These are phyloP conservation scores for Pseudopyrenochaeta lycopersici DNA, from an alignment of 2,329 filamentous ascomycete species.

Conservation along the genomic window DNA sequence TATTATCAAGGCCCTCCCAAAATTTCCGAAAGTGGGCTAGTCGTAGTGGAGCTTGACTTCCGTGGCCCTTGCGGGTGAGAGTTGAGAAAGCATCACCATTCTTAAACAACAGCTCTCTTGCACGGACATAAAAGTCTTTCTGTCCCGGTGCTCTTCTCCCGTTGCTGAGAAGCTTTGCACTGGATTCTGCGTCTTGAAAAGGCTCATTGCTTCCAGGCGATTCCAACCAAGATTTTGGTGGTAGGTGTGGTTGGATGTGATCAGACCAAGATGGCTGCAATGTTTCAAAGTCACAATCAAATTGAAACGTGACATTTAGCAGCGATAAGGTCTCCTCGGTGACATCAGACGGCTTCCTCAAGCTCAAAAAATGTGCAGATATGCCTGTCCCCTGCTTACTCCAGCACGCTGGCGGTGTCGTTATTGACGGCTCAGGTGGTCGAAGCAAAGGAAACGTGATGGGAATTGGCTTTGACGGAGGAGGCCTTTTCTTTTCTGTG, in stretches of 20 bases:
- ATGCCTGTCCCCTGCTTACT: slow-evolving; percentile 52
- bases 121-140: slow-evolving; percentile 58
- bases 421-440: slow-evolving; percentile 43
- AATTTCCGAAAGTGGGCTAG: slow-evolving; percentile 68
- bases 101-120: slow-evolving; percentile 61
- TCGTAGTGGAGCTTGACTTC: slow-evolving; percentile 58
- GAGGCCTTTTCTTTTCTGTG: slow-evolving; percentile 52
- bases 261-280: slow-evolving; percentile 45
- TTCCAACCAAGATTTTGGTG: slow-evolving; percentile 48
- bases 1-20: slow-evolving; percentile 66
- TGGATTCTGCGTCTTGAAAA: slow-evolving; percentile 30
- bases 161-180: slow-evolving; percentile 54
- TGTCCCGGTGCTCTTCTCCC: slow-evolving; percentile 58
- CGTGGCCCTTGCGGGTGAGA: slow-evolving; percentile 59
- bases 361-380: slow-evolving; percentile 52
- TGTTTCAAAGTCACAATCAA: slow-evolving; percentile 50
- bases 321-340: slow-evolving; percentile 49
- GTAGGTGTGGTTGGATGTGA: slow-evolving; percentile 49
- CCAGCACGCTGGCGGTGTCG: slow-evolving; percentile 41
- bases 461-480: slow-evolving; percentile 59
- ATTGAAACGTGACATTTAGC: slow-evolving; percentile 54
- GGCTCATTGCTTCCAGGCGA: slow-evolving; percentile 38
- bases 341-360: slow-evolving; percentile 55
- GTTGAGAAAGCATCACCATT: slow-evolving; percentile 68
- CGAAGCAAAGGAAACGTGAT: slow-evolving; percentile 62